These are phyloP conservation scores for Madurella fahalii DNA, from an alignment of 2,329 filamentous ascomycete species.

Conservation along the genomic window DNA sequence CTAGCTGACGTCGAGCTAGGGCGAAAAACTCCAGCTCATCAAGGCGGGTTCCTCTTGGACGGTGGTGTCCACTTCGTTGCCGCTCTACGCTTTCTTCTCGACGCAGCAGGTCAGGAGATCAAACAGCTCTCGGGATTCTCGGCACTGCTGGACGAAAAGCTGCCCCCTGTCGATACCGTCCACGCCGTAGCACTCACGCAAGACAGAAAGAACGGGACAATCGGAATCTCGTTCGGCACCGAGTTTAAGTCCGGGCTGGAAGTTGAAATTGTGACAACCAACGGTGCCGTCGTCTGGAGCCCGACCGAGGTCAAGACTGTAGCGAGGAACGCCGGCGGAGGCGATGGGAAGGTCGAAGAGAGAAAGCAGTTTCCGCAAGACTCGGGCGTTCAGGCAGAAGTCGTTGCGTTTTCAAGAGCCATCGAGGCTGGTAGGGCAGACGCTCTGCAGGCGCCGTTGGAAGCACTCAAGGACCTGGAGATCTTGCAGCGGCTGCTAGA, in stretches of 20 bases:
- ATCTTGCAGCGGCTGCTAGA: constrained; percentile 30
- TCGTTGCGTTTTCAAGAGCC: constrained; percentile 29
- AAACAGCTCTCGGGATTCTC: constrained; percentile 52
- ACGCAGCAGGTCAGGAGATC: constrained; percentile 41
- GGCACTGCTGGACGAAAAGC: constrained; percentile 48
- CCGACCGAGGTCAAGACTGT: constrained; percentile 22
- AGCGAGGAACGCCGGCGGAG: constrained; percentile 5
- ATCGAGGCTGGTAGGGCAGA: constrained; percentile 25
- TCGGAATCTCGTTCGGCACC: constrained; percentile 31
- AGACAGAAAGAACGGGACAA: constrained; percentile 25
- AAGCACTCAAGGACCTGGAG: constrained; percentile 31
- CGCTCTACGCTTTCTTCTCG: constrained; percentile 56
- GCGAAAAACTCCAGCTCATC: constrained; percentile 66
- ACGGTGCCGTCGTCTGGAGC: constrained; percentile 28
- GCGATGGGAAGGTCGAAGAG: constrained; percentile 18
- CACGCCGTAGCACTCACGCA: constrained; percentile 44
- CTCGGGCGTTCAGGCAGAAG: constrained; percentile 30
- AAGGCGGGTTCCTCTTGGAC: constrained; percentile 74
- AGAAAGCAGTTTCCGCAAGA: constrained; percentile 21
- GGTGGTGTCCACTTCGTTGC: constrained; percentile 71
- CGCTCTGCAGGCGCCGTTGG: constrained; percentile 26
- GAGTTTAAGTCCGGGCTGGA: constrained; percentile 30
- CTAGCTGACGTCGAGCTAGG: constrained; percentile 30
- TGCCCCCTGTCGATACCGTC: constrained; percentile 65
- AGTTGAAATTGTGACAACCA: constrained; percentile 29